Evolutionary conservation across 1,284 basidiomycete species (phyloP).

Genomic region (Melampsora americana): DNA sequence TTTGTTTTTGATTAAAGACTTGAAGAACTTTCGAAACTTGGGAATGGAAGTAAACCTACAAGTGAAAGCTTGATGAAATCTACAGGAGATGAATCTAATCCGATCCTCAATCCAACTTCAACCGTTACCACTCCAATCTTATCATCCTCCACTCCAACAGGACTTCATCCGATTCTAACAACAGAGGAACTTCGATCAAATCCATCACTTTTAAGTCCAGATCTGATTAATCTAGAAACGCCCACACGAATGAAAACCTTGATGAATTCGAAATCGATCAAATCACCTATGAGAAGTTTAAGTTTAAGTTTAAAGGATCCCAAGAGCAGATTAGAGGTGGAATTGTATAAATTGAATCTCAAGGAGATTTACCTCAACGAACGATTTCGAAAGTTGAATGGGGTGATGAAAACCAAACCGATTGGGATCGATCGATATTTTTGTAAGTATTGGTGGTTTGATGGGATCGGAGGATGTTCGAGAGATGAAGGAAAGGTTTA

Average conservation of each 20-base stretch:
- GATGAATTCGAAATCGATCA: background rate
- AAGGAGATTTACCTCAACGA: conserved; percentile 21
- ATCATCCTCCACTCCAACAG: no score
- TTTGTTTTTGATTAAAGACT: background rate
- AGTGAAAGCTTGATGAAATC: no score
- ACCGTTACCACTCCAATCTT: no score
- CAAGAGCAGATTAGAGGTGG: background rate
- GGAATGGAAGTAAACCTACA: background rate
- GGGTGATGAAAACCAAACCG: conserved; percentile 15
- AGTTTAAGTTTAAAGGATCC: background rate
- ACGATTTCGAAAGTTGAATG: conserved; percentile 9
- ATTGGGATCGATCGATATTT: conserved; percentile 27
- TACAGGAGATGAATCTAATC: no score
- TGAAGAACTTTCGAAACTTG: conserved; percentile 8
- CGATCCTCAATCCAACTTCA: no score
- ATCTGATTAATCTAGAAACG: no score
- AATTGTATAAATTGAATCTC: conserved; percentile 10
- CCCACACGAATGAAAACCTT: background rate
- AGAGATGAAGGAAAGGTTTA: conserved; percentile 12
- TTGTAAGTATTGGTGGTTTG: conserved; percentile 44
- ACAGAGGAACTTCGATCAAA: no score
- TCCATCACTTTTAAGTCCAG: no score
- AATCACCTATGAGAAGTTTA: background rate
- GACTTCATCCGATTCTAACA: no score
- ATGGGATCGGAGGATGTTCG: conserved; percentile 21